These are phyloP conservation scores for Carex arenaria DNA, from an alignment of 202 grass and related monocot species.

Conservation along the genomic window DNA sequence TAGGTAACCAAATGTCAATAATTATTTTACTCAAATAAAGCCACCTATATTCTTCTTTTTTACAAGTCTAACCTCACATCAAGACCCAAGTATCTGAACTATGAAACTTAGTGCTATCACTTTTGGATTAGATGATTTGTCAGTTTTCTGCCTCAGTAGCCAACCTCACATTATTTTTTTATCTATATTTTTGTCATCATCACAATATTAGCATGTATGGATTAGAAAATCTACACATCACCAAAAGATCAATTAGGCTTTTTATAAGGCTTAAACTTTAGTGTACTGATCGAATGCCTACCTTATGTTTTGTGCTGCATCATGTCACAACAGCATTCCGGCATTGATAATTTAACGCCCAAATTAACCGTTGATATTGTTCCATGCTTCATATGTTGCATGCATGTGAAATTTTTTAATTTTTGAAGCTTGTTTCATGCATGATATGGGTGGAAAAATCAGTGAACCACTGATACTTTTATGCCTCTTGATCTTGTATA, in stretches of 20 bases:
- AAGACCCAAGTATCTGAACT: not conserved
- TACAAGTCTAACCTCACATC: not conserved
- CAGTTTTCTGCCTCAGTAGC: not conserved
- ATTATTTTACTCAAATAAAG: not conserved
- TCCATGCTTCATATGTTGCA: not conserved
- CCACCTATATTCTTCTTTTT: not conserved
- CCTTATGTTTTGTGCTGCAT: not conserved
- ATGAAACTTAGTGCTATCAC: not conserved
- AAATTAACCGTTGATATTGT: constrained; percentile 8
- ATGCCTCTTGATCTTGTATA: constrained; percentile 15
- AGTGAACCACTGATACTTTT: constrained; percentile 7
- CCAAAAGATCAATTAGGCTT: not conserved
- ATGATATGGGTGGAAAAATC: not conserved
- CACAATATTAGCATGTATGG: not conserved
- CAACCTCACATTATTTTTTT: not conserved
- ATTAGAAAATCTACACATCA: not conserved
- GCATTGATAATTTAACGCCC: not conserved
- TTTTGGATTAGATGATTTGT: not conserved
- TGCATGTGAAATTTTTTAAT: not conserved
- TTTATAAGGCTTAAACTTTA: constrained; percentile 1
- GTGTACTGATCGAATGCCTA: not conserved
- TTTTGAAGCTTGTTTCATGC: not conserved
- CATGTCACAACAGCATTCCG: not conserved
- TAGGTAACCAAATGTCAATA: constrained; percentile 13
- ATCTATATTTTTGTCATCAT: not conserved